phyloP scores from a whole-genome alignment of 106 monocot species.

The Phalaenopsis equestris region DNA sequence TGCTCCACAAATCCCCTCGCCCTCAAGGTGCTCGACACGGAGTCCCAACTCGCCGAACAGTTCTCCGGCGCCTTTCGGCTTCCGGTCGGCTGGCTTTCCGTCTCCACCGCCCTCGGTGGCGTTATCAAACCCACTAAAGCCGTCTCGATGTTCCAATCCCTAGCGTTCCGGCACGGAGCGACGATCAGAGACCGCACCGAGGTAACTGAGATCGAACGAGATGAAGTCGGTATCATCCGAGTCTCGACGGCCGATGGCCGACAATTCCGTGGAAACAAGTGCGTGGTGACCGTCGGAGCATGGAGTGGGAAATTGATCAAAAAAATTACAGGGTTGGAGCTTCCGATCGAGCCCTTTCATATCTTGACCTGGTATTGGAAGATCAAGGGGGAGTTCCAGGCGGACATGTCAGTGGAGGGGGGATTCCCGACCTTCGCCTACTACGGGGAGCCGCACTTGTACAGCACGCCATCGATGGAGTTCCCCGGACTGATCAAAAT shows the following conservation, averaged over 20 bases:
- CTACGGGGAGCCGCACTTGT: slow-evolving; percentile 62
- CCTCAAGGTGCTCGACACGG: slow-evolving; percentile 9
- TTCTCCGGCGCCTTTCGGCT: slow-evolving; percentile 46
- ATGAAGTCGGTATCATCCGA: background rate
- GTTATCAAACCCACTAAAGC: slow-evolving; percentile 82
- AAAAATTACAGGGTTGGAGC: slow-evolving; percentile 10
- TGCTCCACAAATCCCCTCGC: slow-evolving; percentile 20
- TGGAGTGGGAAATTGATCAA: slow-evolving; percentile 58
- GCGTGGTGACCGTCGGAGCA: slow-evolving; percentile 66
- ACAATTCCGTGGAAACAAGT: slow-evolving; percentile 34
- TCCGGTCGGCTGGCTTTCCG: slow-evolving; percentile 54
- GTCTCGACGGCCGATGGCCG: slow-evolving; percentile 29
- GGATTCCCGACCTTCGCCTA: slow-evolving; percentile 85
- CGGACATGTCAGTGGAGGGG: slow-evolving; percentile 16
- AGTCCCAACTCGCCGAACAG: background rate
- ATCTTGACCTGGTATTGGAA: slow-evolving; percentile 79
- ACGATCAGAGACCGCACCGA: slow-evolving; percentile 44
- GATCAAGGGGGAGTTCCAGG: slow-evolving; percentile 26
- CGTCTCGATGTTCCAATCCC: slow-evolving; percentile 81
- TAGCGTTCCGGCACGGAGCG: slow-evolving; percentile 50
- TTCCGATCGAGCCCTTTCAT: slow-evolving; percentile 74
- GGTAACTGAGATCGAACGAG: slow-evolving; percentile 27
- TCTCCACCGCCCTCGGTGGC: slow-evolving; percentile 40
- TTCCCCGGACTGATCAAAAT: slow-evolving; percentile 89
- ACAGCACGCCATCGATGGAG: slow-evolving; percentile 80